Evolutionary conservation across 139 green algal species (phyloP).

Genomic region (Marvania coccoides): DNA sequence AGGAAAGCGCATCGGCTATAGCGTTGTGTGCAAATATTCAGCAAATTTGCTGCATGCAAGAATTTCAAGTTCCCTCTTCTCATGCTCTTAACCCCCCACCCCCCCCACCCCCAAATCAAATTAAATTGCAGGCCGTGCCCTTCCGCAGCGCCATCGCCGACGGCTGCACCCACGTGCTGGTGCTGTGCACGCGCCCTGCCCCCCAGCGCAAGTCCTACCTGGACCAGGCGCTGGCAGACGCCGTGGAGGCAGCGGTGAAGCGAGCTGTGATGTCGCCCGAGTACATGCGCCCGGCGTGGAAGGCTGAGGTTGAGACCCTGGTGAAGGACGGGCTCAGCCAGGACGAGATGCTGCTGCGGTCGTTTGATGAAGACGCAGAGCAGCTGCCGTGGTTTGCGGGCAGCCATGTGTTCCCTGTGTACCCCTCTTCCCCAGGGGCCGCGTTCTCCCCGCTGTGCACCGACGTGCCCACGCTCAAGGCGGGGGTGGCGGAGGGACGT

Average conservation of each 20-base stretch:
- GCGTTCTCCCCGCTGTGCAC: slow-evolving; percentile 50
- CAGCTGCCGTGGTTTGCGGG: slow-evolving; percentile 38
- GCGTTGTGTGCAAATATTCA: slow-evolving; percentile 39
- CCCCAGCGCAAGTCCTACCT: slow-evolving; percentile 5
- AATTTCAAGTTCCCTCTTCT: neutral
- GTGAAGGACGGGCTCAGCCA: slow-evolving; percentile 18
- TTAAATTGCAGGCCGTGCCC: too few species aligned
- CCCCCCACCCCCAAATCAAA: too few species aligned
- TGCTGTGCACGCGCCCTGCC: slow-evolving; percentile 48
- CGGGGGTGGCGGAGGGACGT: slow-evolving; percentile 45
- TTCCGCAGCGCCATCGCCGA: slow-evolving; percentile 57
- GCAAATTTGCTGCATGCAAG: slow-evolving; percentile 12
- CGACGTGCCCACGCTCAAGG: slow-evolving; percentile 32
- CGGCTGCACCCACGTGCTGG: slow-evolving; percentile 80
- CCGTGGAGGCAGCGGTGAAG: slow-evolving; percentile 41
- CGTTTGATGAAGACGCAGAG: slow-evolving; percentile 17
- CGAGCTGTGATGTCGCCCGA: slow-evolving; percentile 35
- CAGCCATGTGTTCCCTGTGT: slow-evolving; percentile 27
- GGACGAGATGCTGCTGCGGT: slow-evolving; percentile 41
- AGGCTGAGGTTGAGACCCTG: slow-evolving; percentile 18
- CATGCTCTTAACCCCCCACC: too few species aligned
- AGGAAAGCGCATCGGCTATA: too few species aligned
- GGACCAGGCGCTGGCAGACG: slow-evolving; percentile 14
- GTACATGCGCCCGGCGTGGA: slow-evolving; percentile 51
- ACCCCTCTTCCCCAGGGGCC: neutral